Evolutionary conservation across 2,329 filamentous ascomycete species (phyloP), one percentile per base, ranked within the genome.

Genomic region (Talaromyces sp.): DNA sequence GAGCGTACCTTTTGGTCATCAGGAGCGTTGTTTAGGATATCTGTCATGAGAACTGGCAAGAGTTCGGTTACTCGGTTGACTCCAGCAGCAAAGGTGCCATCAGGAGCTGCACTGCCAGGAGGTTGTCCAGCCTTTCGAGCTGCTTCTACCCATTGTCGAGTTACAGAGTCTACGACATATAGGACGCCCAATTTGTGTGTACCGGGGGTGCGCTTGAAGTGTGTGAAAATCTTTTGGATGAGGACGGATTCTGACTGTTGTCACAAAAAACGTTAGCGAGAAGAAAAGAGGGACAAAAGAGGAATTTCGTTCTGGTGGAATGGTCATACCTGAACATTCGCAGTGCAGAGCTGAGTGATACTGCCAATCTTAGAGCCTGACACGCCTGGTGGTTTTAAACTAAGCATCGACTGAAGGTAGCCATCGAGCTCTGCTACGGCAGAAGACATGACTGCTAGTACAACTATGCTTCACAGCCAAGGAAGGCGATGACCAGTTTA

Each of bases 151-250:
- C 95, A 99, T 82, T 96, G 93, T 79, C 95, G 91, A 77, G 93
- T 93, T 85, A 99, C 93, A 82, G 93, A 96, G 84, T 99, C 95
- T 93, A 99, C 91, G 80, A 98, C 93, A 88, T 99, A 99, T 80
- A 99, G 88, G 73, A 97, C 93, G 80, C 95, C 95, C 77, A 99
- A 85, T 81, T 99, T 99, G 85, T 99, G 93, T 75, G 92, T 96
- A 75, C 87, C 87, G 63, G 91, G 91, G 68, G 93, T 89, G 78
- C 95, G 96, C 79, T 96, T 96, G 84, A 98, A 96, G 73, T 97
- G 93, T 67, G 93, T 96, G 80, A 90, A 96, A 72, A 99, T 89
- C 77, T 96, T 97, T 77, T 96, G 92, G 70, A 98, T 91, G 72
- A 99, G 87, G 69, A 93, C 87, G 58, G 91, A 95, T 81, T 98